Evolutionary conservation across 2,329 filamentous ascomycete genomes (phyloP).

Genomic region (Aspergillus glaucus): DNA sequence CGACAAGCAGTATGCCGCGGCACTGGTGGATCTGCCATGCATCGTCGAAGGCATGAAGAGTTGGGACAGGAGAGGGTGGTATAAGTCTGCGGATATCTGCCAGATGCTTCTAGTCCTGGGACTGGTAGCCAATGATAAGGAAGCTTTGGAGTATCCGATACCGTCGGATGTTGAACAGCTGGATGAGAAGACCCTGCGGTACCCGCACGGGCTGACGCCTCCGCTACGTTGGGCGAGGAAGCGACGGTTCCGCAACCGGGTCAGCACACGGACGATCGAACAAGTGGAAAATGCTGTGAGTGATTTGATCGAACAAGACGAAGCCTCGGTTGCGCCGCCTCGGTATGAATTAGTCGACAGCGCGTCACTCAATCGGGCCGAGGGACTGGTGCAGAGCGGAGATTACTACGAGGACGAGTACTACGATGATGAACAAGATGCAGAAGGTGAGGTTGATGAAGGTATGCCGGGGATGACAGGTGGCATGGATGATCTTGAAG

Average conservation of each 20-base stretch:
- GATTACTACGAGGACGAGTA: slow-evolving; percentile 35
- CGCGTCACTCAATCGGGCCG: slow-evolving; percentile 40
- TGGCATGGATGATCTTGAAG: slow-evolving; percentile 33
- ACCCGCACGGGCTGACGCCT: slow-evolving; percentile 79
- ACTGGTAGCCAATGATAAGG: slow-evolving; percentile 58
- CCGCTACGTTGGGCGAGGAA: slow-evolving; percentile 82
- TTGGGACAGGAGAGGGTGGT: slow-evolving; percentile 81
- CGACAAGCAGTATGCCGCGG: slow-evolving; percentile 66
- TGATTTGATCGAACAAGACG: slow-evolving; percentile 64
- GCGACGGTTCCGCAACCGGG: slow-evolving; percentile 73
- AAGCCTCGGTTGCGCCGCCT: slow-evolving; percentile 50
- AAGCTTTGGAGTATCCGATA: slow-evolving; percentile 60
- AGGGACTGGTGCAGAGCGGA: slow-evolving; percentile 38
- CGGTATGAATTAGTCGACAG: slow-evolving; percentile 60
- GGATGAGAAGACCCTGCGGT: slow-evolving; percentile 58
- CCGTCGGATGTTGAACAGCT: slow-evolving; percentile 60
- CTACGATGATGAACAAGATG: slow-evolving; percentile 45
- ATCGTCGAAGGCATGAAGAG: slow-evolving; percentile 90
- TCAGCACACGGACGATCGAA: slow-evolving; percentile 76
- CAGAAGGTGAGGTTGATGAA: slow-evolving; percentile 44
- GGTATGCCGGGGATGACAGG: slow-evolving; percentile 30
- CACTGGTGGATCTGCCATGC: slow-evolving; percentile 76
- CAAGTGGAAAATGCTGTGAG: slow-evolving; percentile 77
- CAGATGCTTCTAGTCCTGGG: slow-evolving; percentile 82
- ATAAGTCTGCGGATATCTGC: slow-evolving; percentile 81